Base-by-base conservation (phyloP, 2,329 filamentous ascomycete genomes). In the Pseudocercospora fijiensis region DNA sequence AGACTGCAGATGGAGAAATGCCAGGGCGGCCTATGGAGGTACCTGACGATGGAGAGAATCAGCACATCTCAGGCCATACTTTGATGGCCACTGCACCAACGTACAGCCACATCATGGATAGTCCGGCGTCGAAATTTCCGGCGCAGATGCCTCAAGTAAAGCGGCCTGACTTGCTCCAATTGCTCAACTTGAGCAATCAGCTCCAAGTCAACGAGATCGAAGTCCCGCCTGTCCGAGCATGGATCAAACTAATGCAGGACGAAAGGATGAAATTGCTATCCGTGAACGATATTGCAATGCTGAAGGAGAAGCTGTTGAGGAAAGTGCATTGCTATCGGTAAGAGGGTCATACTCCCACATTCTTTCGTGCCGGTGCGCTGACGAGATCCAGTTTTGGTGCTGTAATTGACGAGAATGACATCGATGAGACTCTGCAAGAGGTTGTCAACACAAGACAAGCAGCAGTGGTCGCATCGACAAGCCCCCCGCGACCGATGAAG, bases 241-340 rank as follows among this genome's bases (percentile, higher is more conserved):
- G 68, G 68, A 62, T 67, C 18, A 65, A 64, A 43, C 51, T 70
- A 5, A 68, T 70, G 66, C 65, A 65, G 37, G 65, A 70, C 52
- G 26, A 49, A n/a, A 47, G 68, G 11, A 61, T 63, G 9, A 58
- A 55, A 22, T 28, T 52, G 8, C 60, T 70, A 26, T 43, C 57
- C 20, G 59, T 60, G 9, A 56, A 65, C n/a, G 66, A 70, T 30
- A 66, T 69, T 22, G 60, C 58, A 8, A 41, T 62, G 28, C 27
- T 70, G 22, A 70, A 70, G 37, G 37, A 58, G 43, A 59, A n/a
- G 7, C 28, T 70, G 28, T 28, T 66, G 24, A 43, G 37, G n/a
- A 70, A 69, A 33, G 64, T 70, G 33, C 63, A 69, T 52, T 70
- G 68, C 49, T 67, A 67, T 52, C 61, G 68, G 68, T 70, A 56